A percentile compares a stretch with the other conserved stretches of the same genome.
phyloP scores from a whole-genome alignment of 2,329 filamentous ascomycete species.

The Alternaria ethzedia region DNA sequence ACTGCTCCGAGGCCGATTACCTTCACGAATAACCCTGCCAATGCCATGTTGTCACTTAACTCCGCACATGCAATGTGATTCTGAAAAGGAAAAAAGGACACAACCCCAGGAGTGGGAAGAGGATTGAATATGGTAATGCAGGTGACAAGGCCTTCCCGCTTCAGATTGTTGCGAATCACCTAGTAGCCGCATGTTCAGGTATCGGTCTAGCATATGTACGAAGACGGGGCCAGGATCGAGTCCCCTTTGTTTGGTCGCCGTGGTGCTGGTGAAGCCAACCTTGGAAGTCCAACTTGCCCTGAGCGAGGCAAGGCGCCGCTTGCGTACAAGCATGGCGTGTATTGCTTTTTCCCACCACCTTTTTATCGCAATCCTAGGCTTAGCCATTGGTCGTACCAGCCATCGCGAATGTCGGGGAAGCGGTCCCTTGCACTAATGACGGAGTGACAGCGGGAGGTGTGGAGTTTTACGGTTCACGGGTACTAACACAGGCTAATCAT shows the following conservation, averaged over 20 bases:
- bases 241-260: not conserved
- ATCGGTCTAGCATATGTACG: not conserved
- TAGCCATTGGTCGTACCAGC: not conserved
- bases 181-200: not conserved
- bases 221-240: not conserved
- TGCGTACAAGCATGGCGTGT: not conserved
- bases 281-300: not conserved
- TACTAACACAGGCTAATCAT: not conserved
- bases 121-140: not conserved
- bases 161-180: not conserved
- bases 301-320: not conserved
- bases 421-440: not conserved
- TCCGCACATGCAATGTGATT: not conserved
- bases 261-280: not conserved
- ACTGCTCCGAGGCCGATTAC: conserved; percentile 18
- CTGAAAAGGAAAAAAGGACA: not conserved
- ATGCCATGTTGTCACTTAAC: conserved; percentile 18
- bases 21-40: conserved; percentile 21
- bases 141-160: not conserved
- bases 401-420: not conserved
- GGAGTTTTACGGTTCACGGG: not conserved
- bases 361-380: not conserved
- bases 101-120: not conserved
- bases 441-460: not conserved
- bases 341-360: not conserved